Evolutionary conservation across 2,329 filamentous ascomycete species (phyloP), one percentile per base, ranked within the genome.

Genomic region (Verticillium tricorpus): DNA sequence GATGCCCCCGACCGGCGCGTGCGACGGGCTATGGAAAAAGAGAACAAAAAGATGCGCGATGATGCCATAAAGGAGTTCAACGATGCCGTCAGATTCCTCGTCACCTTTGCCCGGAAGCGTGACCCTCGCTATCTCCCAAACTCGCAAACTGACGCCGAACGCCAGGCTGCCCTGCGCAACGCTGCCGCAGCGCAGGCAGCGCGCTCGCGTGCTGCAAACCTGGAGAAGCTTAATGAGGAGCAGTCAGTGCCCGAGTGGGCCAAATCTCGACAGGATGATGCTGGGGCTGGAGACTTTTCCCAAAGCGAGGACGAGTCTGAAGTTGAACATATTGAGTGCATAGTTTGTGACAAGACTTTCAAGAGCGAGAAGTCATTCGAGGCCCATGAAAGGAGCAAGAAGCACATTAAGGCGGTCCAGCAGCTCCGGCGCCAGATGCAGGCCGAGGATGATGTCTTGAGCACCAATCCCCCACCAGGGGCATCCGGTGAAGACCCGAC

Each of bases 341-440:
- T 89, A 2, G 85, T 87, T 5, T 98, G 95, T 74, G 84, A 87
- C 67, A 92, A 90, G 67, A 83, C 77, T 0, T 99, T 98, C 77
- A 86, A 97, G 76, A 98, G 93, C 70, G 91, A 96, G 72, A 93
- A 92, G 67, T 94, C 98, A 71, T 93, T 90, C 64, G 88, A 96
- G 69, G 89, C 90, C 3, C 95, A 99, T 70, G 93, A 97, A 77
- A 92, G 90, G 77, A 98, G 94, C 80, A 99, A 97, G 74, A 99
- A 98, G 76, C 95, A 99, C 70, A 76, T 89, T 64, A 98, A 97
- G 72, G 89, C 92, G 2, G 83, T 97, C 7, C 89, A 93, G 67
- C 85, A 93, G 64, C 76, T 99, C 45, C 87, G 87, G 69, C 84
- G 86, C 69, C 89, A 95, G 72, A 96, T 99, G 93, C 85, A 83